Base-by-base conservation (phyloP, 306 rosid species). In the Cucurbita pepo region DNA sequence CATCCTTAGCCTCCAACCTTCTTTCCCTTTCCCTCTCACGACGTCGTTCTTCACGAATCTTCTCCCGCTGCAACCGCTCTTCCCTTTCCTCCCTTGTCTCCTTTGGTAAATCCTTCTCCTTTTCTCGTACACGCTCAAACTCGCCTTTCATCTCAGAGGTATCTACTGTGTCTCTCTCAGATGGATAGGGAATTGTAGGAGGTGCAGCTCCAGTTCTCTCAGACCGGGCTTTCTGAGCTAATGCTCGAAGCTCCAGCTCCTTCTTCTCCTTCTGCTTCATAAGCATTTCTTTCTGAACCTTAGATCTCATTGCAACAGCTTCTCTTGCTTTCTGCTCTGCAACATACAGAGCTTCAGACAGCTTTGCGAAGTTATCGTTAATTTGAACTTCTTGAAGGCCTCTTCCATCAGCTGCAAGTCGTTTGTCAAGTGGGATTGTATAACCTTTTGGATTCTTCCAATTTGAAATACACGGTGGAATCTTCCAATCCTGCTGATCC, bases 361-460 rank as follows among this genome's bases (percentile, higher is more conserved):
- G 91, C 86, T 90, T 90, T 0, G 98, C 96, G 73, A 83, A 93
- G 63, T 87, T 88, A 56, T 93, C 97, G 61, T 84, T 90, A 70
- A 93, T 90, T 81, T 87, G 97, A 77, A 88, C 97, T 30, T 93
- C 97, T 63, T 87, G 96, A 54, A 93, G 96, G 64, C 96, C 96
- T 78, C 94, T 84, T 37, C 91, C 96, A 79, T 93, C 96, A 56
- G 96, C 94, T 0, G 97, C 94, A 41, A 93, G 91, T 36, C 96
- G 90, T 81, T 93, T 90, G 77, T 90, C 98, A 66, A 93, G 88
- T 1, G 96, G 97, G 59, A 90, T 90, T 0, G 91, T 88, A 36
- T 93, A 90, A 78, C 98, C 96, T 82, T 93, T 93, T 0, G 96
- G 97, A 74, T 93, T 93, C 94, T 93, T 88, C 98, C 97, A 90